Base-by-base conservation (phyloP, 2,329 filamentous ascomycete genomes). In the Remersonia thermophila region DNA sequence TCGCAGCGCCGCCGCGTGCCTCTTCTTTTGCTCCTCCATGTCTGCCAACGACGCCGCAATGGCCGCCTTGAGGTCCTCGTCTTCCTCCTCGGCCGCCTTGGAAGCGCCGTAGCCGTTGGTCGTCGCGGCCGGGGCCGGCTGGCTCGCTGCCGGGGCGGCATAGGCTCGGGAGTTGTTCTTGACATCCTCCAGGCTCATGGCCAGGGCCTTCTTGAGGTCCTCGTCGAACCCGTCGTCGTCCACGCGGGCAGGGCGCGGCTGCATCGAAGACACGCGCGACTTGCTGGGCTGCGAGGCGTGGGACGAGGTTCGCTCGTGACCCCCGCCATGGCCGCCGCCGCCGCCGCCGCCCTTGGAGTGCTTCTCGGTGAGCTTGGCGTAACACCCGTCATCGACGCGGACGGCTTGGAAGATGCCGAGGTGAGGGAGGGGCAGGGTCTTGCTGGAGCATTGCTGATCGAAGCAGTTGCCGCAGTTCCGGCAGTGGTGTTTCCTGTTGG, bases 401-500 rank as follows among this genome's bases (percentile, higher is more conserved):
- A 96, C 91, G 3, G 91, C 74, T 44, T 93, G 80, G 53, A 86
- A 64, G 46, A 98, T 96, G 42, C 91, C 91, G 11, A 98, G 71
- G 55, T 96, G 91, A 11, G 91, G 89, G 12, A 98, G 66, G 4
- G 91, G 80, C 28, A 94, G 71, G 15, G 72, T 77, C 63, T 96
- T 96, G 64, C 76, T 80, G 11, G 89, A 96, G 55, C 91, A 98
- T 51, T 91, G 80, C 46, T 89, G 85, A 55, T 94, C 93, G 56
- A 98, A 98, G 51, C 93, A 91, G 59, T 91, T 94, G 35, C 91
- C 91, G 53, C 91, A 98, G 58, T 98, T 98, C 47, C 91, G 79
- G 54, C 91, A 98, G 58, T 98, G 91, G 55, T 98, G 91, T 56
- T 96, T 98, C 52, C 91, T 80, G 58, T 98, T 98, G 38, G 89